Conservation (phyloP, 2,329 filamentous ascomycete species). For the Periglandula ipomoeae region DNA sequence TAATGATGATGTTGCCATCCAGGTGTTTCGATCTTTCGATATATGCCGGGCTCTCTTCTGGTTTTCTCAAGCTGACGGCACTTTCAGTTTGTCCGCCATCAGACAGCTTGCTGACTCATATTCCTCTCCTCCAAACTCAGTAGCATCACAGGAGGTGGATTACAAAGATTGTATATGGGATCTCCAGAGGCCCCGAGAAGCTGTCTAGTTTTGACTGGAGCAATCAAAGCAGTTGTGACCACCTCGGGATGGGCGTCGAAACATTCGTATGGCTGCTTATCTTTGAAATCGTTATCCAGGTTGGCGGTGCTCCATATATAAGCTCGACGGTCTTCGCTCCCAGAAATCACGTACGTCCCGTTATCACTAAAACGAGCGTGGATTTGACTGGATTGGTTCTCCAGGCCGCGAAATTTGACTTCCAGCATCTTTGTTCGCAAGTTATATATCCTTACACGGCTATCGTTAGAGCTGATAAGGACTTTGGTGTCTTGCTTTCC, state of each 20-base stretch:
- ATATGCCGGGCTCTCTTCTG: conserved; percentile 68
- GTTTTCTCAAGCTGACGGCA: conserved; percentile 29
- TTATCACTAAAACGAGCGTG: conserved; percentile 84
- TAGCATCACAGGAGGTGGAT: conserved; percentile 81
- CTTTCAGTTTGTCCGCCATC: conserved; percentile 26
- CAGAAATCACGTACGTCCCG: conserved; percentile 76
- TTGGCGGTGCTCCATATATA: conserved; percentile 69
- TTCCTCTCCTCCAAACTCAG: conserved; percentile 60
- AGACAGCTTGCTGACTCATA: conserved; percentile 30
- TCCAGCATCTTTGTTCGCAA: conserved; percentile 77
- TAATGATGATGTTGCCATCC: conserved; percentile 84
- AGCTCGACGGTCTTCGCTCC: conserved; percentile 81
- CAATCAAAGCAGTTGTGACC: conserved; percentile 82
- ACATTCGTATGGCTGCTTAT: conserved; percentile 76
- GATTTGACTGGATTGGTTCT: conserved; percentile 86
- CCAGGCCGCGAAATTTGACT: conserved; percentile 83
- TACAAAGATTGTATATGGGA: conserved; percentile 93
- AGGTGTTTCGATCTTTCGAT: conserved; percentile 65
- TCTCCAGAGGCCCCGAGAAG: conserved; percentile 75
- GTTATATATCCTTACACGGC: conserved; percentile 81
- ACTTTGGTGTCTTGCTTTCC: conserved; percentile 65
- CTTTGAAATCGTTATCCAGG: conserved; percentile 55
- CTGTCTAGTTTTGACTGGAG: conserved; percentile 68
- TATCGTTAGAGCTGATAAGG: conserved; percentile 90
- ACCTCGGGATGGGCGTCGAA: conserved; percentile 87